phyloP scores from a whole-genome alignment of 768 basidiomycete genomes.

The Boletus sp. region DNA sequence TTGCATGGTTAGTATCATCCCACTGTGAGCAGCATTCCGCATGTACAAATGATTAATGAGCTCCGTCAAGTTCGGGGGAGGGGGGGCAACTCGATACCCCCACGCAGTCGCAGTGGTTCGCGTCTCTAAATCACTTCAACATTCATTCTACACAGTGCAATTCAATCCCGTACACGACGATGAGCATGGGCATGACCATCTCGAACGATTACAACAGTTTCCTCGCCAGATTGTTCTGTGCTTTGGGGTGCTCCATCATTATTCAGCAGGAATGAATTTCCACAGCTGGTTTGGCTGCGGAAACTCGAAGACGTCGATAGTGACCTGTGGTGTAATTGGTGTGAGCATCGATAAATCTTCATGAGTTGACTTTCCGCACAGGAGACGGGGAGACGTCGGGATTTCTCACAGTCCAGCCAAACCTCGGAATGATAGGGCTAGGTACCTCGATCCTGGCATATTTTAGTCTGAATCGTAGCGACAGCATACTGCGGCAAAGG shows the following conservation, averaged over 20 bases:
- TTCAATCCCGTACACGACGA: neutral
- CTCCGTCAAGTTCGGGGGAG: no score
- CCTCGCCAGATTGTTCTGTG: neutral
- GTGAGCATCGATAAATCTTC: slow-evolving; percentile 1
- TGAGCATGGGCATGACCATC: neutral
- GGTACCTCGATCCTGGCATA: neutral
- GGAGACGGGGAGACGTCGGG: neutral
- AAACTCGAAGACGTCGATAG: neutral
- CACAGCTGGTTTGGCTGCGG: neutral
- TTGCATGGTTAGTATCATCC: no score
- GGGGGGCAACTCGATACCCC: no score
- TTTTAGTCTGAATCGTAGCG: neutral
- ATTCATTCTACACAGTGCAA: neutral
- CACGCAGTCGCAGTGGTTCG: neutral
- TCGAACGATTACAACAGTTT: neutral
- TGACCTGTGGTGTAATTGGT: neutral
- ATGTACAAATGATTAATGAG: no score
- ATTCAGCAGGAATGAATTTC: neutral
- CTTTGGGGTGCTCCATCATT: no score
- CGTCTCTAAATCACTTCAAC: no score
- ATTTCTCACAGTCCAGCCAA: neutral
- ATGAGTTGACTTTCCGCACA: neutral
- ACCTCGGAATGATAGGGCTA: neutral
- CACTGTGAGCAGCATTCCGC: no score
- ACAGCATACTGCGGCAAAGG: neutral